Evolutionary conservation across 1,284 basidiomycete species (phyloP).

Genomic region (Cystobasidium pallidum): DNA sequence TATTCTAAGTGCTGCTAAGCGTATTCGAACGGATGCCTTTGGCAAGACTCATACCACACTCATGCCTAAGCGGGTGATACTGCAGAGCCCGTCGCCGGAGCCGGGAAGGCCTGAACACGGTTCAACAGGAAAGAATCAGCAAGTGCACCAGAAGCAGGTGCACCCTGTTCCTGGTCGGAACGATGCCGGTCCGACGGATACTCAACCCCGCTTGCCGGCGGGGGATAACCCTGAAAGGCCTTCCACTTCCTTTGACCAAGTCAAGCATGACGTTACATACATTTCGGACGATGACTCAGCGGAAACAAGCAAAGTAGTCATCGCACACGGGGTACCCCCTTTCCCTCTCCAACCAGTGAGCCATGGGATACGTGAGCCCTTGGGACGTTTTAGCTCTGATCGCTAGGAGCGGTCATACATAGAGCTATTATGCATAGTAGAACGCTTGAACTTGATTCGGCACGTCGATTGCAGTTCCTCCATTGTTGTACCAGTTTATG

Average conservation of each 20-base stretch:
- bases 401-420: not conserved
- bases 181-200: not conserved
- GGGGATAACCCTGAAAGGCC: not conserved
- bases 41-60: not conserved
- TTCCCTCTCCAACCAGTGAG: slow-evolving; percentile 1
- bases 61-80: not conserved
- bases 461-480: not conserved
- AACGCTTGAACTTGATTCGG: too few species aligned
- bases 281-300: not conserved
- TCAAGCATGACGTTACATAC: not conserved
- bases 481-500: not conserved
- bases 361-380: not conserved
- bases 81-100: not conserved
- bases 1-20: not conserved
- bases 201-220: not conserved
- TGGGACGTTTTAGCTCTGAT: not conserved
- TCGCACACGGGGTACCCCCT: not conserved
- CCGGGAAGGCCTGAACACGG: not conserved
- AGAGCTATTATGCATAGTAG: not conserved
- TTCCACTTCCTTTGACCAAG: not conserved
- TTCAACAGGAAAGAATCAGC: too few species aligned
- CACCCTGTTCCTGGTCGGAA: not conserved
- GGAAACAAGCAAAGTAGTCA: not conserved
- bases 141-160: too few species aligned
- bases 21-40: not conserved